Evolutionary conservation across 768 basidiomycete species (phyloP).

Genomic region (Coprinellus micaceus): DNA sequence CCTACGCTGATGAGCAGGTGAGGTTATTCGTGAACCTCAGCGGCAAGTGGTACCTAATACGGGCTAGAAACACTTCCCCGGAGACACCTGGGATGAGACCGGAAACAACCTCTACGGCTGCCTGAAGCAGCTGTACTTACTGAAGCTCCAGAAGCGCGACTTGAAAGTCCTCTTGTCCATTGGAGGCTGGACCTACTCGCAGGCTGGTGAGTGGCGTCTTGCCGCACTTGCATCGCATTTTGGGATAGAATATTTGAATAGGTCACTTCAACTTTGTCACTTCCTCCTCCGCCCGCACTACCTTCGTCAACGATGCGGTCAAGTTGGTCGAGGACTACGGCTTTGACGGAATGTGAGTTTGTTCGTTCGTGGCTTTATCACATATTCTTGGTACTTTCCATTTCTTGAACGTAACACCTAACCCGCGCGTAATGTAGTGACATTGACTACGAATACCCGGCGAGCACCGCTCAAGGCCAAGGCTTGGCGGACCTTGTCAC

Average conservation of each 20-base stretch:
- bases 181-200: conserved; percentile 71
- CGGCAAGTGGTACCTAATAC: background rate
- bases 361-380: background rate
- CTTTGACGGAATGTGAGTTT: conserved; percentile 68
- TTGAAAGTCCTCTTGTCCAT: conserved; percentile 49
- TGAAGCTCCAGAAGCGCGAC: conserved; percentile 58
- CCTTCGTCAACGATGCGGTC: conserved; percentile 60
- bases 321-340: conserved; percentile 70
- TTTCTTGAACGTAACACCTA: too few relatives aligned
- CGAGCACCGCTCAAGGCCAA: conserved; percentile 52
- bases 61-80: conserved; percentile 62
- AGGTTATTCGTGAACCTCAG: background rate
- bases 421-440: conserved; percentile 52
- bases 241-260: conserved; percentile 18
- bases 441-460: conserved; percentile 78
- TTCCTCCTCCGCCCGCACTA: conserved; percentile 42
- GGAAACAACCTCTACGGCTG: conserved; percentile 82
- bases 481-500: conserved; percentile 66
- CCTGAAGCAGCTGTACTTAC: conserved; percentile 67
- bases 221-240: background rate
- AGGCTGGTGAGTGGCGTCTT: conserved; percentile 35
- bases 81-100: conserved; percentile 68
- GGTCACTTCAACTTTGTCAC: conserved; percentile 69
- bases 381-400: too few relatives aligned
- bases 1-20: conserved; percentile 71